Evolutionary conservation across 2,329 filamentous ascomycete species (phyloP).

Genomic region (Botrytis aclada): DNA sequence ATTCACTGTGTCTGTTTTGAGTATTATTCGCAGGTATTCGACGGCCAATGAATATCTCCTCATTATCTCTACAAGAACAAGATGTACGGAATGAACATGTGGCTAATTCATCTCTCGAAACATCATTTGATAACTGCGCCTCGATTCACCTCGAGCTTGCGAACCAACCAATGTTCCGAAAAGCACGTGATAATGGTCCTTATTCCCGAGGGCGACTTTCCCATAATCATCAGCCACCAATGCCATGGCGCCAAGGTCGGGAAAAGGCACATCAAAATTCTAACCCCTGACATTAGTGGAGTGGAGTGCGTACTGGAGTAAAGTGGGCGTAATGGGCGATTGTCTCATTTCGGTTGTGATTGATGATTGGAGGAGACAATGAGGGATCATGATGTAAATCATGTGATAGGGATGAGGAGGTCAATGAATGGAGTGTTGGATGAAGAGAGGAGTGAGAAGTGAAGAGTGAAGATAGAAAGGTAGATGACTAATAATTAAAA

Average conservation of each 20-base stretch:
- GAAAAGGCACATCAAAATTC: background rate
- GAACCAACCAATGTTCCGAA: background rate
- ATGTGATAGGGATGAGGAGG: background rate
- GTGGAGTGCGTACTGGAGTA: background rate
- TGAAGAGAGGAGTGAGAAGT: background rate
- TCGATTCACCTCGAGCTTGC: background rate
- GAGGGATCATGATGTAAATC: background rate
- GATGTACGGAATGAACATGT: background rate
- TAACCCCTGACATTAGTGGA: background rate
- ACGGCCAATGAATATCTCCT: background rate
- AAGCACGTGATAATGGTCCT: background rate
- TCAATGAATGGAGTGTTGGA: background rate
- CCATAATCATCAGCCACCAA: background rate
- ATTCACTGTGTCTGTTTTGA: background rate
- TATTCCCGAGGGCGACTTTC: background rate
- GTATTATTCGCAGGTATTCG: background rate
- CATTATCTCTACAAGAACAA: background rate
- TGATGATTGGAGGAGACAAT: background rate
- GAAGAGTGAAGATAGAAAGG: background rate
- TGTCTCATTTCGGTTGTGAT: conserved; percentile 1
- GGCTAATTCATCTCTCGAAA: background rate
- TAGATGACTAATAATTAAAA: background rate
- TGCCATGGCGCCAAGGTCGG: background rate
- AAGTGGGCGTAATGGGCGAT: background rate
- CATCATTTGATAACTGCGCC: background rate